These are phyloP conservation scores for Zygosaccharomyces gambellarensis DNA, from an alignment of 805 yeast species.

Conservation along the genomic window DNA sequence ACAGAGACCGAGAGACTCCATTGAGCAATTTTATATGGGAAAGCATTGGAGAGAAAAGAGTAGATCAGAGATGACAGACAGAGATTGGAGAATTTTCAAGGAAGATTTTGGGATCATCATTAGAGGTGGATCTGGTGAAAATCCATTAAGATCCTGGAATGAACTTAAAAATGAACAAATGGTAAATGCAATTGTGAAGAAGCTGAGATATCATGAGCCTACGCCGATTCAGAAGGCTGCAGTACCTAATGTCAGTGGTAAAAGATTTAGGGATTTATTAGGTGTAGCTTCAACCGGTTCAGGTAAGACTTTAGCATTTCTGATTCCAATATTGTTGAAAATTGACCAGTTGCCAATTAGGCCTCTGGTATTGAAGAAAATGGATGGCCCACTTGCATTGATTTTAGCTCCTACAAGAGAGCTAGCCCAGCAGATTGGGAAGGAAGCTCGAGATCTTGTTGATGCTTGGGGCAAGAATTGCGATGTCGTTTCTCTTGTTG, in stretches of 20 bases:
- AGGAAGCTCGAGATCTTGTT: conserved; percentile 55
- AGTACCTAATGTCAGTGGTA: conserved; percentile 59
- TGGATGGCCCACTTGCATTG: conserved; percentile 68
- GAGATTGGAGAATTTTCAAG: conserved; percentile 87
- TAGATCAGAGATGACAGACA: conserved; percentile 56
- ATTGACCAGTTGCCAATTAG: conserved; percentile 44
- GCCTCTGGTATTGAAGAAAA: conserved; percentile 40
- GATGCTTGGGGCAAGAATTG: conserved; percentile 35
- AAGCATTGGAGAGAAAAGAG: conserved; percentile 65
- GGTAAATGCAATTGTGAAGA: conserved; percentile 34
- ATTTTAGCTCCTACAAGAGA: conserved; percentile 92
- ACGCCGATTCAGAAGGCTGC: conserved; percentile 91
- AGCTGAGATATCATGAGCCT: conserved; percentile 56
- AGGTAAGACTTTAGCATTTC: conserved; percentile 84
- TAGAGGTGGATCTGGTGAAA: conserved; percentile 39
- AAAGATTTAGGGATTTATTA: conserved; percentile 53
- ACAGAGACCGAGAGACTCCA: conserved; percentile 12
- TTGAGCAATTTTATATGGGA: conserved; percentile 23
- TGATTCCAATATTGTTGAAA: conserved; percentile 64
- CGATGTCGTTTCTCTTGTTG: conserved; percentile 65
- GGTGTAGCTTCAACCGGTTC: conserved; percentile 98
- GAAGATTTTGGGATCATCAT: conserved; percentile 69
- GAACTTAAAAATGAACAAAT: conserved; percentile 53
- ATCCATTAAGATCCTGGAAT: conserved; percentile 72
- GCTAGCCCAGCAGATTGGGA: conserved; percentile 79